Conservation (phyloP, 2,329 filamentous ascomycete genomes). For the Chaetomium strumarium region DNA sequence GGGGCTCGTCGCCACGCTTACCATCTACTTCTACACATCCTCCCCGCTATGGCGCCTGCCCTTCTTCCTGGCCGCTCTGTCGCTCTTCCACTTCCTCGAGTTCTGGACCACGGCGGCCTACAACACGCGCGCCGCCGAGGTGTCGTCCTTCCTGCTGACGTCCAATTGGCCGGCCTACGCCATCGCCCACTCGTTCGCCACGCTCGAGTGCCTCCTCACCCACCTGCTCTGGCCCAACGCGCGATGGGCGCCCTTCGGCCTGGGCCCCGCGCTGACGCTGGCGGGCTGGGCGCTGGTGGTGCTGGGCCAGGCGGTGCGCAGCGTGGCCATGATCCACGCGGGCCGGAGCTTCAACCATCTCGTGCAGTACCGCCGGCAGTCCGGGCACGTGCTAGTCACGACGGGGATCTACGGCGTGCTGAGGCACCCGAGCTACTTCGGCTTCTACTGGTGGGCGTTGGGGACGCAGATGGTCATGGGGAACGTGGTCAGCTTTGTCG, state of each 20-base stretch:
- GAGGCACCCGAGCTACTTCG: conserved; percentile 91
- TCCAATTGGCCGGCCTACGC: conserved; percentile 82
- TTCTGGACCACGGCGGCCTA: conserved; percentile 83
- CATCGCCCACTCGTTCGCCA: conserved; percentile 70
- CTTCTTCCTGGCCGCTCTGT: conserved; percentile 63
- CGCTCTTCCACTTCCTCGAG: conserved; percentile 90
- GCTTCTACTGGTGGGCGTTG: conserved; percentile 98
- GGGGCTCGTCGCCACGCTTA: conserved; percentile 30
- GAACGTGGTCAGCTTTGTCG: conserved; percentile 71
- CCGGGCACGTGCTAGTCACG: conserved; percentile 74
- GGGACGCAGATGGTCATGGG: conserved; percentile 88
- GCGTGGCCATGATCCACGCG: conserved; percentile 82
- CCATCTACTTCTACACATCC: conserved; percentile 33
- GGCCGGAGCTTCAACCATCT: conserved; percentile 89
- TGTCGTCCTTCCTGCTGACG: conserved; percentile 75
- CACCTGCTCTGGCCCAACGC: conserved; percentile 48
- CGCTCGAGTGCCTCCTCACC: conserved; percentile 64
- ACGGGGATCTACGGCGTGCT: conserved; percentile 69
- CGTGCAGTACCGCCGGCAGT: conserved; percentile 64
- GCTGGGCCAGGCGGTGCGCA: conserved; percentile 69
- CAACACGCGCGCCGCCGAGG: conserved; percentile 67
- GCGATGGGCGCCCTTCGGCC: conserved; percentile 41
- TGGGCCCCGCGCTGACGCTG: conserved; percentile 38
- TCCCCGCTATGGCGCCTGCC: conserved; percentile 55
- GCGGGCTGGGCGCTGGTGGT: conserved; percentile 60